Conservation (phyloP, 2,329 filamentous ascomycete genomes). For the Aspergillus sp. region DNA sequence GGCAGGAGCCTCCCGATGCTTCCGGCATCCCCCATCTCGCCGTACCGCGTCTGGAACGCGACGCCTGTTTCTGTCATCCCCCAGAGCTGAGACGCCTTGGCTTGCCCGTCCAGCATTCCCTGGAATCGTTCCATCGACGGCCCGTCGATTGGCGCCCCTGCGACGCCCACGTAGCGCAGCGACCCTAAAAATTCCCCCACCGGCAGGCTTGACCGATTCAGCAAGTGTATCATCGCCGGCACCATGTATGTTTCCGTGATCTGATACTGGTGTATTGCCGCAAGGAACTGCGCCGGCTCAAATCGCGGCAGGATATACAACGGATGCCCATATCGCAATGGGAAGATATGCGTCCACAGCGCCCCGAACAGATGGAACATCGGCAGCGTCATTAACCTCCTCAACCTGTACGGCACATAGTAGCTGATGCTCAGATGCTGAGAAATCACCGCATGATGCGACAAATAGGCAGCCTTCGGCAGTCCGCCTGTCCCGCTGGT, state of each 20-base stretch:
- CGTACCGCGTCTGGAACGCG: conserved; percentile 32
- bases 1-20: conserved; percentile 41
- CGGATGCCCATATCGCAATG: conserved; percentile 37
- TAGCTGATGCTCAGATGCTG: conserved; percentile 37
- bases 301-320: conserved; percentile 42
- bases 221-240: conserved; percentile 36
- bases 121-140: conserved; percentile 33
- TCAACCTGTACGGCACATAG: conserved; percentile 32
- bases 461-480: conserved; percentile 51
- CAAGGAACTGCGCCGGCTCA: conserved; percentile 31
- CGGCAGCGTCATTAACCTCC: conserved; percentile 41
- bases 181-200: conserved; percentile 27
- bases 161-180: conserved; percentile 38
- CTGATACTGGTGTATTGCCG: conserved; percentile 30
- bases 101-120: conserved; percentile 30
- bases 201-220: conserved; percentile 21
- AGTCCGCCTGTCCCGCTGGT: conserved; percentile 53
- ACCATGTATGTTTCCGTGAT: conserved; percentile 43
- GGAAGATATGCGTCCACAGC: conserved; percentile 38
- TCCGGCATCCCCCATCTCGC: conserved; percentile 33
- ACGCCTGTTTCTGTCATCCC: conserved; percentile 48
- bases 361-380: conserved; percentile 47
- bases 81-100: conserved; percentile 41
- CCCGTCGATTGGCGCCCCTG: conserved; percentile 41
- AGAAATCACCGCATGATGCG: conserved; percentile 50